Base-by-base conservation (phyloP, 1,284 basidiomycete genomes). In the Gyrodon tennesseensis region DNA sequence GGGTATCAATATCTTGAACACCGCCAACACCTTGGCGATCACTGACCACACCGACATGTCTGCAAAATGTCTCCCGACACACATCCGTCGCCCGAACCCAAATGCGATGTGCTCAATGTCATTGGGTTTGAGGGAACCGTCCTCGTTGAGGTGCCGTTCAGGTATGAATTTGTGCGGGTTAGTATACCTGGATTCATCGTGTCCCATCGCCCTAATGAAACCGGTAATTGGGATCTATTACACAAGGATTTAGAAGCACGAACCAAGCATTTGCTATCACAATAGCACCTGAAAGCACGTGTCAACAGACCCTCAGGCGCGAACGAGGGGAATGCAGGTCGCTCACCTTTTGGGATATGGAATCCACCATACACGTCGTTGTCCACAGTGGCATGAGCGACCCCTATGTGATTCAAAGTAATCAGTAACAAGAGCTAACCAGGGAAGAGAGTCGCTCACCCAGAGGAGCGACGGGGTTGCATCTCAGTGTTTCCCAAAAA, bases 321-420 rank as follows among this genome's bases (percentile, higher is more conserved):
- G 18, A 2, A 13, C 25, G 3, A 16, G n/a, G 27, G n/a, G 2
- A 23, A 3, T 13, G 11, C 6, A 0, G 1, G 5, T 48, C 34
- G 57, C 34, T 53, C 29, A 62, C 67, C 67, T 19, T 69, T 67
- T 13, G 66, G 66, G 18, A 65, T 69, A 19, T 53, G 48, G 37
- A 48, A 69, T 11, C 55, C 65, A 25, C 13, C 16, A 29, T 56
- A 67, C 19, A 58, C 34, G n/a, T 67, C 65, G 8, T 55, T 66
- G 2, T 56, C 66, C 7, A 76, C 71, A 1, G 70, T 66, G 67
- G 73, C 75, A 41, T 64, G 78, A 72, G 46, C 78, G 71, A 66
- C 3, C 7, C 31, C 70, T 71, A 18, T 4, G 21, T 53, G 37
- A 7, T 41, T n/a, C 9, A 12, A 31, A 16, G 18, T 7, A 11